Evolutionary conservation across 805 yeast genomes (phyloP), one percentile per base, ranked within the genome.

Genomic region (Myxozyma vanderwaltii): DNA sequence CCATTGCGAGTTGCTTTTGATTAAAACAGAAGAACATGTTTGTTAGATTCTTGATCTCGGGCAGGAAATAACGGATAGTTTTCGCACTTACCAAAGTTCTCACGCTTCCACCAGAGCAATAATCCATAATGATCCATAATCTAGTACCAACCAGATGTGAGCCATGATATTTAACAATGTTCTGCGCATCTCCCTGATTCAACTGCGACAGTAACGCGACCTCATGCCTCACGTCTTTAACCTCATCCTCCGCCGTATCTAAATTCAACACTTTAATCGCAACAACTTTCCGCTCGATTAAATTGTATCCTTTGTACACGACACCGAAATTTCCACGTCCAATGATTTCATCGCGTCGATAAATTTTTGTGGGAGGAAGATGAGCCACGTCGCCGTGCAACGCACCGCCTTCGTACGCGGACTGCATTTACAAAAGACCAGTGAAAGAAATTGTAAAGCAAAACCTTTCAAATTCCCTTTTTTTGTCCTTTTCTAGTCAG

Each of bases 291-390:
- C 84, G 85, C 5, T 95, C 86, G 57, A 82, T 70, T 21, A 67
- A 56, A 59, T 75, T 58, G 33, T 51, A 64, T 3, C 96, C 99
- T 72, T 91, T 91, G 74, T 92, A 94, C 3, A 94, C 99, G 26
- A 91, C 86, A 47, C 99, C 99, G 74, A 94, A 94, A 76, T 91
- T 94, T 23, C 99, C 99, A 59, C 95, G 81, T 7, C 99, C 99
- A 13, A 95, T 87, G 35, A 91, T 86, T 74, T 94, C 97, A 13
- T 92, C 86, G 48, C 96, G 81, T 68, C 86, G 85, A 75, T 86
- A 91, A 4, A 43, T 46, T 13, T 47, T 43, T 26, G 58, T 51
- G 17, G 51, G 19, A 13, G 51, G 23, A 13, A 54, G 13, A 19
- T 51, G 54, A 13, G 33, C 54, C 5, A 5, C 39, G 50, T 17